phyloP scores from a whole-genome alignment of 2,329 filamentous ascomycete species.

The Incumbomyces lentus region DNA sequence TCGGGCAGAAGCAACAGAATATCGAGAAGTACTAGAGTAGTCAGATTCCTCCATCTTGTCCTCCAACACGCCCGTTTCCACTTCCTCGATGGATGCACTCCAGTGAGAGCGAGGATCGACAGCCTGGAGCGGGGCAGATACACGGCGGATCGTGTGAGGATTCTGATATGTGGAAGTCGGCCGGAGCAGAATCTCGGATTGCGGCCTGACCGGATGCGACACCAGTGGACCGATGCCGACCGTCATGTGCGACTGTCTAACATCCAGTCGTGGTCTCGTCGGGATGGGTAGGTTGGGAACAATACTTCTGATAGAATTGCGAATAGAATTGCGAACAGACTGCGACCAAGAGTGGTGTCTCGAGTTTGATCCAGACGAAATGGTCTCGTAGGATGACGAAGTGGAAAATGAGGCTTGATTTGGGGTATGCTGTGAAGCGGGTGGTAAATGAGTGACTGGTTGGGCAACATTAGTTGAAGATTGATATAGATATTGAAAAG shows the following conservation, averaged over 20 bases:
- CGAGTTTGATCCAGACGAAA: constrained; percentile 14
- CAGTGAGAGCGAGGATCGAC: constrained; percentile 36
- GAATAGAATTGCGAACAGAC: constrained; percentile 12
- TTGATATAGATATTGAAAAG: constrained; percentile 16
- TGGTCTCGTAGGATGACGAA: constrained; percentile 20
- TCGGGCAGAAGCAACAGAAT: background rate
- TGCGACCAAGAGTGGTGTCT: constrained; percentile 8
- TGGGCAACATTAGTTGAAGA: constrained; percentile 14
- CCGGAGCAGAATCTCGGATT: constrained; percentile 8
- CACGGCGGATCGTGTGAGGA: constrained; percentile 8
- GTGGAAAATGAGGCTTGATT: constrained; percentile 6
- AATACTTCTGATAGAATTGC: background rate
- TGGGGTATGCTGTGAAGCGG: constrained; percentile 9
- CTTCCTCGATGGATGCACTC: constrained; percentile 24
- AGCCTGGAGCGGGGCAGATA: constrained; percentile 25
- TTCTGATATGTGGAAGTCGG: constrained; percentile 1
- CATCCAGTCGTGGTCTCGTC: constrained; percentile 14
- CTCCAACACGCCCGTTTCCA: constrained; percentile 5
- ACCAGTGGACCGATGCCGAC: constrained; percentile 19
- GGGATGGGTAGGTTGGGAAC: constrained; percentile 5
- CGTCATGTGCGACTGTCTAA: constrained; percentile 18
- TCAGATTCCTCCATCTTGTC: background rate
- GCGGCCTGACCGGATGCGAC: constrained; percentile 16
- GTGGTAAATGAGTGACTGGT: constrained; percentile 5
- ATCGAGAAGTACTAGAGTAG: background rate